Base-by-base conservation (phyloP, 2,329 filamentous ascomycete genomes). In the Claviceps arundinis region DNA sequence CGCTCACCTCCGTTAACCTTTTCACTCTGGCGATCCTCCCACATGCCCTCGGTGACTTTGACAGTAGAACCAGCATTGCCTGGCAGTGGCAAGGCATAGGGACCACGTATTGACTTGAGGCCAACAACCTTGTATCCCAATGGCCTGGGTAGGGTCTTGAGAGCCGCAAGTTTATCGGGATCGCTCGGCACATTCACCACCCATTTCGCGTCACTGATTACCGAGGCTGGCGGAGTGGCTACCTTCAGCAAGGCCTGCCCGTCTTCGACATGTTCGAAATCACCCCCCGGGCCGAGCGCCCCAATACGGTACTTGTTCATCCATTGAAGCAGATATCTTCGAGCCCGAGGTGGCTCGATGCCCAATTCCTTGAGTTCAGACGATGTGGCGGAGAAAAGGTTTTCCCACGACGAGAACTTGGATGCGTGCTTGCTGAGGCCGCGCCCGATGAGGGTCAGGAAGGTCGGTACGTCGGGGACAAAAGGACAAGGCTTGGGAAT, bases 1-100 rank as follows among this genome's bases (percentile, higher is more conserved):
- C 93, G 83, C 76, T 98, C 93, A 75, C 93, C 93, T 64, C 93
- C 93, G 69, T 97, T 90, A 59, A 98, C 84, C 82, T 97, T 97
- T 63, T 82, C 81, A 30, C 93, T 91, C 61, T 84, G 78, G 65
- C 78, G 84, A 62, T 89, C 76, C 73, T 97, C 91, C 93, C 91
- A 97, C 74, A 97, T 85, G 9, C 91, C 89, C 67, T 96, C 90
- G 52, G 83, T 81, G 22, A 87, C 77, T 56, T 76, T 74, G 59
- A 97, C 75, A 50, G 76, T 73, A 11, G 84, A 87, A 8, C 80
- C 82, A 42, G 73, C 70, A 1, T 80, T 77, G 1, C 78, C 79
- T 67, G 85, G 83, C 30, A 90, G 64, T 4, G 82, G 80, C 63
- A 84, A 73, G 5, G 89, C 78, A 60, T 82, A 85, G 2, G 87